Evolutionary conservation across 2,329 filamentous ascomycete species (phyloP).

Genomic region (Zarea fungicola): DNA sequence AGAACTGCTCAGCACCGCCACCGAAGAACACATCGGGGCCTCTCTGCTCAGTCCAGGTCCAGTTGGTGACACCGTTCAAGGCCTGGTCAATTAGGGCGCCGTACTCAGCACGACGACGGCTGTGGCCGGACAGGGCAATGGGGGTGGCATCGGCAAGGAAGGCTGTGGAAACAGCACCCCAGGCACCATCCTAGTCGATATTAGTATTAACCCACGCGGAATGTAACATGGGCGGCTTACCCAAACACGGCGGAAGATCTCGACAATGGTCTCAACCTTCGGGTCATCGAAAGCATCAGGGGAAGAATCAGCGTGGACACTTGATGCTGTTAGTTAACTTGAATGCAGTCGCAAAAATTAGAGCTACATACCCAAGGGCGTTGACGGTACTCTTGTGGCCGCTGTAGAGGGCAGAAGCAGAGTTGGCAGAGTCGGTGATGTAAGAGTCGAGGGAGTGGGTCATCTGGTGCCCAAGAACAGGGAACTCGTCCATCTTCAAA

Average conservation of each 20-base stretch:
- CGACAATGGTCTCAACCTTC: slow-evolving; percentile 78
- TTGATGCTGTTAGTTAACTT: slow-evolving; percentile 16
- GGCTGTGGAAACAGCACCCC: slow-evolving; percentile 72
- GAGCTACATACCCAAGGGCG: slow-evolving; percentile 58
- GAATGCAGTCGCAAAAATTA: not conserved
- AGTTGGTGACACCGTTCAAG: slow-evolving; percentile 71
- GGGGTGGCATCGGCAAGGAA: slow-evolving; percentile 79
- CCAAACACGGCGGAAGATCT: slow-evolving; percentile 67
- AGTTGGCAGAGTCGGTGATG: slow-evolving; percentile 85
- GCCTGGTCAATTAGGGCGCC: slow-evolving; percentile 70
- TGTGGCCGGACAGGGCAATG: slow-evolving; percentile 68
- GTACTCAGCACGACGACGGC: slow-evolving; percentile 62
- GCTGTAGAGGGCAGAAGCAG: slow-evolving; percentile 72
- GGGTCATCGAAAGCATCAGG: slow-evolving; percentile 72
- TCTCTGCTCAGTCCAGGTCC: slow-evolving; percentile 70
- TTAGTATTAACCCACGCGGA: slow-evolving; percentile 12
- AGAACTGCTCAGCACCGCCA: slow-evolving; percentile 77
- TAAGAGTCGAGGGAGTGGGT: slow-evolving; percentile 80
- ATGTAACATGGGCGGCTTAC: slow-evolving; percentile 34
- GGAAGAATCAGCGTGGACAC: slow-evolving; percentile 73
- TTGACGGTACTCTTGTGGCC: slow-evolving; percentile 84
- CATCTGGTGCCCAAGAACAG: slow-evolving; percentile 83
- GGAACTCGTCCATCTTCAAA: slow-evolving; percentile 77
- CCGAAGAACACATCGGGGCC: slow-evolving; percentile 80
- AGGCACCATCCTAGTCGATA: slow-evolving; percentile 41